Evolutionary conservation across 1,139 yeast genomes (phyloP).

Genomic region (Blastobotrys petasosporus): DNA sequence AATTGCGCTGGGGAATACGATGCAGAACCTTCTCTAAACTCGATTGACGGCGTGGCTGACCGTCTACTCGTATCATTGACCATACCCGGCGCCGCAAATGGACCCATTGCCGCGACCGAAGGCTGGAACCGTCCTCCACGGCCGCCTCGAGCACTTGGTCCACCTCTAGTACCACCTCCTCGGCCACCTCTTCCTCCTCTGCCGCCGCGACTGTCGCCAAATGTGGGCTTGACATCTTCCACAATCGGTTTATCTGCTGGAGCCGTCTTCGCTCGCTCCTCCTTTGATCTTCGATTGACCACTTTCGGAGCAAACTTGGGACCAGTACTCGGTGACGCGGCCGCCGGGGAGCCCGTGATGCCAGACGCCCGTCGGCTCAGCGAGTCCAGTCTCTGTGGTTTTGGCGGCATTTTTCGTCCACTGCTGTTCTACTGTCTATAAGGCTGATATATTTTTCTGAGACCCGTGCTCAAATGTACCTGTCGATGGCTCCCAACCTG

Average conservation of each 20-base stretch:
- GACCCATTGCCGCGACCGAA: slow-evolving; percentile 31
- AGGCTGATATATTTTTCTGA: too few relatives aligned
- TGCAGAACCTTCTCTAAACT: slow-evolving; percentile 4
- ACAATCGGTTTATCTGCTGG: slow-evolving; percentile 47
- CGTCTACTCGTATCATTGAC: slow-evolving; percentile 10
- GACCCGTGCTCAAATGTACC: too few relatives aligned
- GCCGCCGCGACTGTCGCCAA: slow-evolving; percentile 20
- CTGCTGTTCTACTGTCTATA: neutral
- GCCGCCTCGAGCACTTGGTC: slow-evolving; percentile 19
- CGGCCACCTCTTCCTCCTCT: slow-evolving; percentile 20
- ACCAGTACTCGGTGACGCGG: slow-evolving; percentile 31
- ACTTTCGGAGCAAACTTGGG: slow-evolving; percentile 75
- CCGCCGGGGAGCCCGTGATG: slow-evolving; percentile 2
- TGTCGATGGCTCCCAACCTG: too few relatives aligned
- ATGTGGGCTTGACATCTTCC: slow-evolving; percentile 11
- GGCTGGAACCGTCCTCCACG: slow-evolving; percentile 28
- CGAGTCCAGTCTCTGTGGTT: slow-evolving; percentile 11
- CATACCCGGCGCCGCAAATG: slow-evolving; percentile 29
- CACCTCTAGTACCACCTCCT: slow-evolving; percentile 10
- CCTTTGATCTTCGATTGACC: slow-evolving; percentile 74
- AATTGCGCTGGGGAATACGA: slow-evolving; percentile 9
- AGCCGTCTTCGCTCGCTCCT: slow-evolving; percentile 74
- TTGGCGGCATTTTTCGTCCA: slow-evolving; percentile 7
- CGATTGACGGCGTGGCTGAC: slow-evolving; percentile 8
- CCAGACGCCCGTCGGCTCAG: slow-evolving; percentile 6